Base-by-base conservation (phyloP, 176 grass and related monocot species). In the Rhipidocladum racemiflorum region DNA sequence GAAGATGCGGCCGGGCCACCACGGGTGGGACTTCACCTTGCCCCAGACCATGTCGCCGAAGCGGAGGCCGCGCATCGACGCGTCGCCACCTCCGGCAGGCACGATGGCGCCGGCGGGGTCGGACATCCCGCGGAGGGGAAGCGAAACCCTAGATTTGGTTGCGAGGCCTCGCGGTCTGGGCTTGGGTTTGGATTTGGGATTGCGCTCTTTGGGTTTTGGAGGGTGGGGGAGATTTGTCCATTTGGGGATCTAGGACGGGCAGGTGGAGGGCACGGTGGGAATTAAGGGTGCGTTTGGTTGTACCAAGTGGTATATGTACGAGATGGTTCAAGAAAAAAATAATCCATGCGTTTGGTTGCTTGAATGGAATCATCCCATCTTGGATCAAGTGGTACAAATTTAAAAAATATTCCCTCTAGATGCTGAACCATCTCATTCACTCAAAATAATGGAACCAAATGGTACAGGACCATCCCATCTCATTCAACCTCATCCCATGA, bases 11-110 rank as follows among this genome's bases (percentile, higher is more conserved):
- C 96, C 96, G 6, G 96, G 96, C 96, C 96, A 99, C 93, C 92
- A 99, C 4, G 96, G 96, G 25, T 99, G 96, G 45, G 97, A 99
- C 87, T 99, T 99, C 45, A 99, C 97, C 89, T 96, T 99, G 34
- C 91, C 97, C 97, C 93, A 99, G 6, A 99, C 91, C 97, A 99
- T 99, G 63, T 93, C 89, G 36, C 91, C 97, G 48, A 91, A 81
- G 13, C 86, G 81, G 20, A 89, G 73, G 18, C 48, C 77, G 66
- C 32, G 44, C 68, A 65, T 63, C 36, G 49, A 83, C 0, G 62
- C 30, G 43, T 28, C 76, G 76, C 70, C 23, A 28, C 5, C 63
- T 24, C 53, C 75, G n/a, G 75, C 36, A n/a, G 29, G 75, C 1
- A 76, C 75, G 62, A 89, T 42, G 50, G 82, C 59, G 39, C 45